These are phyloP conservation scores for Taxawa tesnikishii DNA, from an alignment of 2,329 filamentous ascomycete genomes.

Conservation along the genomic window DNA sequence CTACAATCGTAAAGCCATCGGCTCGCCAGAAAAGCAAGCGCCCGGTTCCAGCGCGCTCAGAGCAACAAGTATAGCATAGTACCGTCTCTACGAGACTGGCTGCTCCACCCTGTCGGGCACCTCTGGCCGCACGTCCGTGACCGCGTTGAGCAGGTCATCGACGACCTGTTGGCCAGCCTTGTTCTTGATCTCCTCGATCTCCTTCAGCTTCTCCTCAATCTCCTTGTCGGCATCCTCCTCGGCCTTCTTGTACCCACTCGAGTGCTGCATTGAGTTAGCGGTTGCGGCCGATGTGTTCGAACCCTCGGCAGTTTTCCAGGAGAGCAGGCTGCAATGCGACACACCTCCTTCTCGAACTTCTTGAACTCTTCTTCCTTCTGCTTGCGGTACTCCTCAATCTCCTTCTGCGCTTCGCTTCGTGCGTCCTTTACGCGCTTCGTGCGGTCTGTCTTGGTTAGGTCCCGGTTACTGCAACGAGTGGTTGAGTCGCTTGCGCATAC, in stretches of 20 bases:
- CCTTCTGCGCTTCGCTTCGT: slow-evolving; percentile 90
- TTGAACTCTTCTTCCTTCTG: slow-evolving; percentile 92
- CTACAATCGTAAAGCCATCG: slow-evolving; percentile 4
- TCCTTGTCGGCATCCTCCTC: slow-evolving; percentile 66
- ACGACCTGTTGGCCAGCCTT: slow-evolving; percentile 71
- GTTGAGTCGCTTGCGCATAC: slow-evolving; percentile 36
- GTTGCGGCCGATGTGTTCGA: too few species aligned
- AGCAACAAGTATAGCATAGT: background rate
- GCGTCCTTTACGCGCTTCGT: slow-evolving; percentile 97
- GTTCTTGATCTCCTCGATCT: slow-evolving; percentile 71
- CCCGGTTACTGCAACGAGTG: slow-evolving; percentile 1
- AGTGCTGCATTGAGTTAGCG: too few species aligned
- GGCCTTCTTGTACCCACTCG: slow-evolving; percentile 70
- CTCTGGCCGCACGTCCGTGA: slow-evolving; percentile 70
- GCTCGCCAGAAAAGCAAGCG: background rate
- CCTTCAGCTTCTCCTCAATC: slow-evolving; percentile 66
- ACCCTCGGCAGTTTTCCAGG: too few species aligned
- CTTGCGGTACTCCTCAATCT: slow-evolving; percentile 85
- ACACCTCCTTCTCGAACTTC: slow-evolving; percentile 74
- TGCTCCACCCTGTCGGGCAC: slow-evolving; percentile 35
- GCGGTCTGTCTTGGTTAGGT: slow-evolving; percentile 47
- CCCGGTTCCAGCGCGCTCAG: background rate
- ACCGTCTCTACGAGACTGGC: slow-evolving; percentile 12
- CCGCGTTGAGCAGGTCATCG: slow-evolving; percentile 70
- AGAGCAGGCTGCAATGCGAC: slow-evolving; percentile 5